A percentile compares a stretch with the other conserved stretches of the same genome.
These are phyloP conservation scores for Alternaria conjuncta DNA, from an alignment of 2,329 filamentous ascomycete genomes.

Conservation along the genomic window DNA sequence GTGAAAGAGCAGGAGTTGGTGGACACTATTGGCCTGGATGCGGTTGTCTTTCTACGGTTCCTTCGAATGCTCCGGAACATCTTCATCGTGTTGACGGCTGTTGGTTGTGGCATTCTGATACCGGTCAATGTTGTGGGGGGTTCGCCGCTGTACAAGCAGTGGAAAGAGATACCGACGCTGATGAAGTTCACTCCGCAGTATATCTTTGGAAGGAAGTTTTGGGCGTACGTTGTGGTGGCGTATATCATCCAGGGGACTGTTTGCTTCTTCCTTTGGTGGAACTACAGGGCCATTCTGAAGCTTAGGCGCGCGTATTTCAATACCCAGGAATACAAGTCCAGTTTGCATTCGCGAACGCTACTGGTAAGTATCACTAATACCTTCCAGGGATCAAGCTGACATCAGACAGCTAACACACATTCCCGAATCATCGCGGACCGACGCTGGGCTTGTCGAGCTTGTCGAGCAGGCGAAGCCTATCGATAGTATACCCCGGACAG, in stretches of 20 bases:
- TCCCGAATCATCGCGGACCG: conserved; percentile 73
- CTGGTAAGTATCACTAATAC: conserved; percentile 50
- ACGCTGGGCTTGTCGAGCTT: conserved; percentile 87
- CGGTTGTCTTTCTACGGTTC: conserved; percentile 86
- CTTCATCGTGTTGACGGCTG: conserved; percentile 73
- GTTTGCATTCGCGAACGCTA: conserved; percentile 74
- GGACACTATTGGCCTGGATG: conserved; percentile 87
- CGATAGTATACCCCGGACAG: conserved; percentile 76
- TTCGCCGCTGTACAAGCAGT: conserved; percentile 43
- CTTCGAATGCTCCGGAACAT: conserved; percentile 90
- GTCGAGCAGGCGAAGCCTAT: conserved; percentile 80
- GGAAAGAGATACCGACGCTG: conserved; percentile 38
- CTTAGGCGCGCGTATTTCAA: conserved; percentile 81
- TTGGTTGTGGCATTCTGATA: conserved; percentile 79
- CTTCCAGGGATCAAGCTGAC: neutral
- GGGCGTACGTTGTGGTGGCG: conserved; percentile 64
- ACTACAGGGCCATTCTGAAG: conserved; percentile 75
- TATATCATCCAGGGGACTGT: conserved; percentile 75
- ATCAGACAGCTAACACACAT: conserved; percentile 75
- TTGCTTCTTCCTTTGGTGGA: conserved; percentile 84
- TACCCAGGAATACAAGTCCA: conserved; percentile 83
- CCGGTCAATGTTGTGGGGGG: conserved; percentile 71
- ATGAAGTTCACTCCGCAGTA: conserved; percentile 65
- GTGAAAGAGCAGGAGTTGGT: conserved; percentile 80
- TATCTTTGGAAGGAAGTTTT: conserved; percentile 58